A percentile compares a stretch with the other conserved stretches of the same genome.
phyloP scores from a whole-genome alignment of 139 green algal genomes.

The Volvox reticuliferus region DNA sequence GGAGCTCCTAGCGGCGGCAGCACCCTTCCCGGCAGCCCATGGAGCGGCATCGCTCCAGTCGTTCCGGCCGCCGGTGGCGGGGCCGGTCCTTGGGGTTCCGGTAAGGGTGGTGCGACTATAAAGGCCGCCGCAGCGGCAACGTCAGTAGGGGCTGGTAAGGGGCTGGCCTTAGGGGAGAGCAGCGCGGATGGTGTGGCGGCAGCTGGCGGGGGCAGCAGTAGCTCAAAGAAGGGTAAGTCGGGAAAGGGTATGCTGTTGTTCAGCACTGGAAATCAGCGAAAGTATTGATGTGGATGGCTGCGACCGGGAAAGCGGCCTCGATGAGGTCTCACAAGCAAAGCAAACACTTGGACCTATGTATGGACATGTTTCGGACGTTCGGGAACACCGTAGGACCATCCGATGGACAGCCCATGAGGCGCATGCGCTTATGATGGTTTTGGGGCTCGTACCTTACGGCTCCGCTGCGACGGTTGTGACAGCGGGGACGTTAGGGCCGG shows the following conservation, averaged over 20 bases:
- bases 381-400: too few relatives aligned
- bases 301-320: too few relatives aligned
- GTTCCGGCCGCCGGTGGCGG: too few relatives aligned
- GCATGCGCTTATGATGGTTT: too few relatives aligned
- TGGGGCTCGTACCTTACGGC: too few relatives aligned
- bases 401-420: too few relatives aligned
- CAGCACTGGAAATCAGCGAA: slow-evolving; percentile 31
- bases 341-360: too few relatives aligned
- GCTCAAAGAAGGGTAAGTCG: slow-evolving; percentile 29
- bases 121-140: not conserved
- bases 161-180: not conserved
- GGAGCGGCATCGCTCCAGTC: not conserved
- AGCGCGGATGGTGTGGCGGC: not conserved
- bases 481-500: too few relatives aligned
- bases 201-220: not conserved
- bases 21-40: not conserved
- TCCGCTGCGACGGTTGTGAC: too few relatives aligned
- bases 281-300: slow-evolving; percentile 16
- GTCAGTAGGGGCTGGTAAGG: not conserved
- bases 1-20: not conserved
- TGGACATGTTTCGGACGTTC: too few relatives aligned
- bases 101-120: slow-evolving; percentile 3
- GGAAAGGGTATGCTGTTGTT: slow-evolving; percentile 43
- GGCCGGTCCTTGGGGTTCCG: not conserved
- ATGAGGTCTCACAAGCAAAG: too few relatives aligned